These are phyloP conservation scores for Neonectria sp. DNA, from an alignment of 2,329 filamentous ascomycete species.

Conservation along the genomic window DNA sequence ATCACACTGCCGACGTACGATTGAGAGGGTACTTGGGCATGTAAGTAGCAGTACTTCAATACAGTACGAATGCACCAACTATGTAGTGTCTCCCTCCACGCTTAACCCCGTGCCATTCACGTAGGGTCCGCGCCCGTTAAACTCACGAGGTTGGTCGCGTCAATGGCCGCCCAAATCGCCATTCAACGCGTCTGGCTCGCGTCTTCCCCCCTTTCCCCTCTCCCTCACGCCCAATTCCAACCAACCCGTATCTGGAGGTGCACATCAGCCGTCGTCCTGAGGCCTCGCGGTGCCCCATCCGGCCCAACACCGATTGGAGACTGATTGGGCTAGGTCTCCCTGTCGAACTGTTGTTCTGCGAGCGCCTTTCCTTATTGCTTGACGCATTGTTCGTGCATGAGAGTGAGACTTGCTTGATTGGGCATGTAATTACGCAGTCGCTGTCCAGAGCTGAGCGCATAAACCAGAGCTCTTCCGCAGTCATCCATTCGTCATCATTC, in stretches of 20 bases:
- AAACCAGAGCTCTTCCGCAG: slow-evolving; percentile 1
- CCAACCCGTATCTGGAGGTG: slow-evolving; percentile 25
- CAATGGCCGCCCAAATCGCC: slow-evolving; percentile 29
- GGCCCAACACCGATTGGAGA: background rate
- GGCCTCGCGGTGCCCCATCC: background rate
- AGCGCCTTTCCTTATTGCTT: background rate
- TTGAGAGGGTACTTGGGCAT: background rate
- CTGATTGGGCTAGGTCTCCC: background rate
- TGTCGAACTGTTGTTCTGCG: background rate
- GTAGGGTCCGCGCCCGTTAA: slow-evolving; percentile 16
- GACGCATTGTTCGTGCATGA: background rate
- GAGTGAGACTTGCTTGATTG: background rate
- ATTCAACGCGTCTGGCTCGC: slow-evolving; percentile 45
- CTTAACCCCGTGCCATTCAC: background rate
- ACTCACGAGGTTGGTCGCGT: slow-evolving; percentile 22
- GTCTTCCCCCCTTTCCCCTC: slow-evolving; percentile 24
- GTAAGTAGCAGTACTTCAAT: background rate
- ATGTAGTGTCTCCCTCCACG: background rate
- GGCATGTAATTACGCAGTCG: background rate
- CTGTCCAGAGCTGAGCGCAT: background rate
- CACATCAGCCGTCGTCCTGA: slow-evolving; percentile 1
- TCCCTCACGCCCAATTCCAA: slow-evolving; percentile 37
- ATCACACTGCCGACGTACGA: background rate
- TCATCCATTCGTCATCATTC: slow-evolving; percentile 41
- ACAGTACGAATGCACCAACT: no score